phyloP scores from a whole-genome alignment of 2,329 filamentous ascomycete genomes.

The Cercospora berteroae region DNA sequence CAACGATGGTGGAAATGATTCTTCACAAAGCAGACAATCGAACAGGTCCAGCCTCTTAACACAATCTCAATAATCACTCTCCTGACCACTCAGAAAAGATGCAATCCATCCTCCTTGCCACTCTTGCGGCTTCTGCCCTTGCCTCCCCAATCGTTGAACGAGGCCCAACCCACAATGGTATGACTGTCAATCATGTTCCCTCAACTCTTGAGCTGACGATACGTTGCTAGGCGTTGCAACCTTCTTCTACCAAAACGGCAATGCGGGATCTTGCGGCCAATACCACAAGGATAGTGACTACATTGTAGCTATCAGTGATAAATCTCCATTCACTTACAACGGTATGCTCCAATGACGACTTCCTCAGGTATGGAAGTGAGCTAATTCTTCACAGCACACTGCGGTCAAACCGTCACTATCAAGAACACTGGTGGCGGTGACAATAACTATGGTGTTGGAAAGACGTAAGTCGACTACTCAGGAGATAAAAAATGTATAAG shows the following conservation, averaged over 20 bases:
- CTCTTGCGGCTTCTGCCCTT: not conserved
- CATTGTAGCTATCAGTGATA: slow-evolving; percentile 14
- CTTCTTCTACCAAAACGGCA: slow-evolving; percentile 12
- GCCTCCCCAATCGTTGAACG: not conserved
- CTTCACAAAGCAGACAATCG: not conserved
- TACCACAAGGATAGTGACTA: slow-evolving; percentile 11
- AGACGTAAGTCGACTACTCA: not conserved
- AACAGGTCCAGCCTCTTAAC: too few relatives aligned
- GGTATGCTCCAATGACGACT: not conserved
- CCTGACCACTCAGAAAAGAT: too few relatives aligned
- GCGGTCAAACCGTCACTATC: slow-evolving; percentile 16
- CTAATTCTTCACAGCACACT: slow-evolving; percentile 1
- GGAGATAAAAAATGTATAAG: too few relatives aligned
- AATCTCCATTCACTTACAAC: slow-evolving; percentile 9
- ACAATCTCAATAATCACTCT: too few relatives aligned
- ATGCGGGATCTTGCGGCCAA: slow-evolving; percentile 12
- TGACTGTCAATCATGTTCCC: not conserved
- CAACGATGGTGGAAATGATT: not conserved
- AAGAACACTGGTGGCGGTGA: slow-evolving; percentile 13
- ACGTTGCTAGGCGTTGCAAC: slow-evolving; percentile 1
- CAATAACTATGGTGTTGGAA: slow-evolving; percentile 8
- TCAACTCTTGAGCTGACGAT: not conserved
- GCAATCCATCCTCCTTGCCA: not conserved
- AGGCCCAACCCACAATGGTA: not conserved
- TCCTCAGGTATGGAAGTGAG: not conserved